phyloP scores from a whole-genome alignment of 495 filamentous ascomycete species.

The Cladorrhinum samala region DNA sequence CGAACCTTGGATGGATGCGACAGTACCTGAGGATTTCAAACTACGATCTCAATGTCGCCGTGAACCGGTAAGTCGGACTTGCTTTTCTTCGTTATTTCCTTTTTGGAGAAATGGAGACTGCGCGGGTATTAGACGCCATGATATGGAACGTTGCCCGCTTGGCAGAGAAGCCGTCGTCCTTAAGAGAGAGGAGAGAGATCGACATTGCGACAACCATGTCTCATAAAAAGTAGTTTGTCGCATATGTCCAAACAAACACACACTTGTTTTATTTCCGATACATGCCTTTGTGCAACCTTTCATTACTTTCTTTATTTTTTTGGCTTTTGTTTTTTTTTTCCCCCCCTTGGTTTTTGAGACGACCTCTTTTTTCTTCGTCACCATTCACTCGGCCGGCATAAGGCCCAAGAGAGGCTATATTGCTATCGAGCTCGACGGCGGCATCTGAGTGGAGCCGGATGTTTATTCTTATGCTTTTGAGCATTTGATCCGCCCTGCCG shows the following conservation, averaged over 20 bases:
- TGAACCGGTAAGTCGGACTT: conserved; percentile 41
- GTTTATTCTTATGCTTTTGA: not conserved
- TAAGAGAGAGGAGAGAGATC: conserved; percentile 17
- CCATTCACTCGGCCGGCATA: not conserved
- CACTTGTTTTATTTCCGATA: conserved; percentile 6
- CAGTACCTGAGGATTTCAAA: conserved; percentile 35
- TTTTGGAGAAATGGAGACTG: too few relatives aligned
- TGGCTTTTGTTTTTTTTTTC: conserved; percentile 2
- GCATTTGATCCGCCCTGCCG: not conserved
- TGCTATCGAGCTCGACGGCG: not conserved
- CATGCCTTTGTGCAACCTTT: not conserved
- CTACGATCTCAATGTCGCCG: conserved; percentile 47
- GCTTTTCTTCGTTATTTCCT: conserved; percentile 9
- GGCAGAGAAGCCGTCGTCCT: not conserved
- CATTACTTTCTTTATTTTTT: not conserved
- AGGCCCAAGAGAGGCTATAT: not conserved
- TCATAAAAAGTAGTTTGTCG: conserved; percentile 14
- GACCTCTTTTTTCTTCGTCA: not conserved
- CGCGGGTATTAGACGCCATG: too few relatives aligned
- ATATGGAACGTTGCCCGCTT: too few relatives aligned
- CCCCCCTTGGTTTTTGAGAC: too few relatives aligned
- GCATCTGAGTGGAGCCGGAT: not conserved
- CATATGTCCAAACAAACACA: conserved; percentile 6
- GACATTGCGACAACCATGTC: conserved; percentile 28
- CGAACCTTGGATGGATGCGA: conserved; percentile 13